Evolutionary conservation across 2,329 filamentous ascomycete genomes (phyloP).

Genomic region (Coleophoma eucalyptorum): DNA sequence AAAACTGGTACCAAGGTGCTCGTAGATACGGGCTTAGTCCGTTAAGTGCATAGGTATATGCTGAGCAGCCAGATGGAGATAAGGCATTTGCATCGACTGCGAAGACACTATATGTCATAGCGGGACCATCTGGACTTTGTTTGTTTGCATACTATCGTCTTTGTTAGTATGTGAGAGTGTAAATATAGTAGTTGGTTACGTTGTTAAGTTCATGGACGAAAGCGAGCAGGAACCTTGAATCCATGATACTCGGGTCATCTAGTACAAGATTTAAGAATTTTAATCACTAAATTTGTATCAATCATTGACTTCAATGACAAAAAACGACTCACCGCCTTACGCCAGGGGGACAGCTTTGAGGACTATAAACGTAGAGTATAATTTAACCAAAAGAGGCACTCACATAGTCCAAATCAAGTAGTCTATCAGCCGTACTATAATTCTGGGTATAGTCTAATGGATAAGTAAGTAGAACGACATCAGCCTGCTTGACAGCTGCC

Average conservation of each 20-base stretch:
- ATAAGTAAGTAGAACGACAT: constrained; percentile 64
- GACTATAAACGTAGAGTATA: no score
- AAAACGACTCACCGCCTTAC: no score
- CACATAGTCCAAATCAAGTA: constrained; percentile 57
- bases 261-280: no score
- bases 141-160: constrained; percentile 55
- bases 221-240: no score
- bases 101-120: constrained; percentile 71
- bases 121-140: constrained; percentile 64
- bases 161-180: background rate
- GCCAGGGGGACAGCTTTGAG: no score
- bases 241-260: no score
- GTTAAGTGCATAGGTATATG: constrained; percentile 64
- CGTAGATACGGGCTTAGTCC: constrained; percentile 60
- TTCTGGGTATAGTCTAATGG: constrained; percentile 57
- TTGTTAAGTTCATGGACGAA: constrained; percentile 6
- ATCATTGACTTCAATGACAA: no score
- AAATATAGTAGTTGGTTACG: no score
- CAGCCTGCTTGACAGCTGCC: constrained; percentile 65
- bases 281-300: no score
- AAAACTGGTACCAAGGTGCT: constrained; percentile 67
- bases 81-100: constrained; percentile 63
- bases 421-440: constrained; percentile 41
- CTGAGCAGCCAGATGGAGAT: constrained; percentile 62
- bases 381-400: constrained; percentile 12